Evolutionary conservation across 208 protist genomes (phyloP).

Genomic region (Vickermania ingenoplastis): DNA sequence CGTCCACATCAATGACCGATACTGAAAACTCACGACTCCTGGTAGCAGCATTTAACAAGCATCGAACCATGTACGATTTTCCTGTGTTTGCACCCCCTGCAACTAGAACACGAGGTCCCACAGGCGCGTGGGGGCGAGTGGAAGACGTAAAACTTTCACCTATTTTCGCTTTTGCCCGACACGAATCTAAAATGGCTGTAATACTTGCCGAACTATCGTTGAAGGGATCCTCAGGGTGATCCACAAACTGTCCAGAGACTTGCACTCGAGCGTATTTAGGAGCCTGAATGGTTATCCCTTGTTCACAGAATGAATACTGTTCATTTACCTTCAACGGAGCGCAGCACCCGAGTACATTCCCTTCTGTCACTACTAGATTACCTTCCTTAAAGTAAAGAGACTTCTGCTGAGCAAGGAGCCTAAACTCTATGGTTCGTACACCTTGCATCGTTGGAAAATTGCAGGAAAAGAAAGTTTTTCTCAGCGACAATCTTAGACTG

Average conservation of each 20-base stretch:
- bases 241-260: background rate
- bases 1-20: slow-evolving; percentile 63
- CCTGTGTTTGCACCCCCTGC: slow-evolving; percentile 65
- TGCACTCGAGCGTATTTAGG: background rate
- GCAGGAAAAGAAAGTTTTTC: too few species aligned
- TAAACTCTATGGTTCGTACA: background rate
- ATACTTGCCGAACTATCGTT: background rate
- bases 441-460: too few species aligned
- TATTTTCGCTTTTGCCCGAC: too few species aligned
- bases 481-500: too few species aligned
- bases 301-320: background rate
- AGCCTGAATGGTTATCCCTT: background rate
- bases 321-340: background rate
- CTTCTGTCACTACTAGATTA: background rate
- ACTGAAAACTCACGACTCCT: slow-evolving; percentile 23
- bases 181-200: background rate
- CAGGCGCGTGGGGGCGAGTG: background rate
- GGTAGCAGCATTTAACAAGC: slow-evolving; percentile 61
- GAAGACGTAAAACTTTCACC: too few species aligned
- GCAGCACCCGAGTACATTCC: background rate
- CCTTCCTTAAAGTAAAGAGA: background rate
- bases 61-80: slow-evolving; percentile 39
- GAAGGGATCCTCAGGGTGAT: background rate
- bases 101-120: slow-evolving; percentile 59
- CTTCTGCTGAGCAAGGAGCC: background rate